Evolutionary conservation across 2,329 filamentous ascomycete species (phyloP).

Genomic region (Tolypocladium pustulatum): DNA sequence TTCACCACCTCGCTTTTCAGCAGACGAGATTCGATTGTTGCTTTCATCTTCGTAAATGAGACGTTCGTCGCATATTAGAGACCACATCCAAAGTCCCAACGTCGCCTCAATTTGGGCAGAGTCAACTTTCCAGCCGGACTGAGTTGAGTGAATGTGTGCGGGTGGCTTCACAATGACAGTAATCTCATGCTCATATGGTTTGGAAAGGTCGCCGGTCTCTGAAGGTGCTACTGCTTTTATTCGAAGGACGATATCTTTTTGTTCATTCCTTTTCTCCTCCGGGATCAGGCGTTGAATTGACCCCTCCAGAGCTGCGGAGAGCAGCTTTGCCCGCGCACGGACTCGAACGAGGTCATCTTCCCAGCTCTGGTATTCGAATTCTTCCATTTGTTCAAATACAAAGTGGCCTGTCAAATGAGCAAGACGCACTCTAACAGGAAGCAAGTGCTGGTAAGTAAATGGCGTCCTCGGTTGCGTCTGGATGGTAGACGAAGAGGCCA

Average conservation of each 20-base stretch:
- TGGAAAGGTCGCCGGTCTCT: too few relatives aligned
- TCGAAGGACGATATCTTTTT: not conserved
- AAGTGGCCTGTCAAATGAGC: not conserved
- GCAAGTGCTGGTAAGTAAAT: not conserved
- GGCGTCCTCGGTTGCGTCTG: not conserved
- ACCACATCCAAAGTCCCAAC: conserved; percentile 10
- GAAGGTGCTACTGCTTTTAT: not conserved
- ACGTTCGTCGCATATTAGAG: not conserved
- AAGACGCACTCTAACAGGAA: not conserved
- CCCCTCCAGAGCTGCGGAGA: not conserved
- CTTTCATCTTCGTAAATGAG: not conserved
- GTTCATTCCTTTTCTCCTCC: not conserved
- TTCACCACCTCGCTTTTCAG: not conserved
- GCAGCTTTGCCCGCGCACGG: not conserved
- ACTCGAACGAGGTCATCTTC: not conserved
- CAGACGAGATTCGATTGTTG: not conserved
- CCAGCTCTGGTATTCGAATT: not conserved
- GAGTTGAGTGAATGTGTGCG: not conserved
- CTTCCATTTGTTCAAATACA: not conserved
- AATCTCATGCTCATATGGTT: not conserved
- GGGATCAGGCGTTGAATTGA: not conserved
- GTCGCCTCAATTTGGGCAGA: conserved; percentile 9
- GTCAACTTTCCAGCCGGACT: conserved; percentile 5
- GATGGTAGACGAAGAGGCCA: not conserved
- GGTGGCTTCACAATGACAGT: not conserved